phyloP scores from a whole-genome alignment of 2,329 filamentous ascomycete genomes.

The Coniochaeta sp. region DNA sequence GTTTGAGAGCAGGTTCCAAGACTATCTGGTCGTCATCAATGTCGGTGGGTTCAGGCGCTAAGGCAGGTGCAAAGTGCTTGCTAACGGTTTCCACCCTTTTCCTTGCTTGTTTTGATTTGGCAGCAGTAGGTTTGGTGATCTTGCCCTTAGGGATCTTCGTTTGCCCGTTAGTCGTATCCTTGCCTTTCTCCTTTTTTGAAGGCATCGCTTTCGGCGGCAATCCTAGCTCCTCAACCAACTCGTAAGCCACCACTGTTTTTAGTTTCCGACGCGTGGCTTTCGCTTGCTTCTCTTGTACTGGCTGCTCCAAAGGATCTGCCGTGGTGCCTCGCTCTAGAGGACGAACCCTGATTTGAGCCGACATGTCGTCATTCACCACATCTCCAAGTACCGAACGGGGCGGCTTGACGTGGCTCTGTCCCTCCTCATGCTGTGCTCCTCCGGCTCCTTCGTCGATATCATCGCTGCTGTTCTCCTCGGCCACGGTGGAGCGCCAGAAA shows the following conservation, averaged over 20 bases:
- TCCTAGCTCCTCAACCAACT: neutral
- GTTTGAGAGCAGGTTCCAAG: constrained; percentile 42
- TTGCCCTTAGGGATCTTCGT: constrained; percentile 21
- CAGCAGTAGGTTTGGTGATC: constrained; percentile 20
- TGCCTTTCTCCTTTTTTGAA: constrained; percentile 27
- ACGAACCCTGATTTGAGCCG: neutral
- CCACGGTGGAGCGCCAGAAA: constrained; percentile 22
- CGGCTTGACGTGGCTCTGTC: neutral
- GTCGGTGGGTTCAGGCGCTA: constrained; percentile 4
- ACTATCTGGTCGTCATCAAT: constrained; percentile 21
- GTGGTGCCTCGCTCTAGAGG: neutral
- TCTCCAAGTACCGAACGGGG: neutral
- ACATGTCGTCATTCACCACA: neutral
- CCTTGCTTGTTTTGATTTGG: constrained; percentile 12
- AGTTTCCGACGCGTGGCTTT: neutral
- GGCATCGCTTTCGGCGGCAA: constrained; percentile 18
- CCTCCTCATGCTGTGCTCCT: neutral
- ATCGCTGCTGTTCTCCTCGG: neutral
- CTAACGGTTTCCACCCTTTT: constrained; percentile 25
- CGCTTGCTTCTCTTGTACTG: neutral
- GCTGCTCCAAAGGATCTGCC: neutral
- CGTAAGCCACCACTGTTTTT: neutral
- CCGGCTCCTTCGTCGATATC: neutral
- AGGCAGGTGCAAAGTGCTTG: constrained; percentile 20
- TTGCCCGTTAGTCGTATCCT: constrained; percentile 15